Evolutionary conservation across 441 rosid genomes (phyloP).

Genomic region (Populus hybrid): DNA sequence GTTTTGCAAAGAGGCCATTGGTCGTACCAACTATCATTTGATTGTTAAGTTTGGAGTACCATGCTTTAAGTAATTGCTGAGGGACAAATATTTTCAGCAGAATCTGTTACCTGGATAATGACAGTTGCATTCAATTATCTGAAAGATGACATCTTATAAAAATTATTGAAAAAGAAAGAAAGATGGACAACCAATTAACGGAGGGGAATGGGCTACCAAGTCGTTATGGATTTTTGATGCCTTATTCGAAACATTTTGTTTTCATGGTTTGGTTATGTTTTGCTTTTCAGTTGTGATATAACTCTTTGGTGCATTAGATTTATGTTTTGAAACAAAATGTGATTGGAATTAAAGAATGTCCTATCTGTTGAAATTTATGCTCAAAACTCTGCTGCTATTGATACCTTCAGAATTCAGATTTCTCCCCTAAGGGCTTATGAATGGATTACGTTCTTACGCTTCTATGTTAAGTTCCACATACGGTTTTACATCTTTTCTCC

Average conservation of each 20-base stretch:
- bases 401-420: neutral
- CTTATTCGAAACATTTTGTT: neutral
- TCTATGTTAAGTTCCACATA: neutral
- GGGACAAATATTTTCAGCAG: neutral
- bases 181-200: neutral
- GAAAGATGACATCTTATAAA: neutral
- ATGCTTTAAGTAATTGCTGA: neutral
- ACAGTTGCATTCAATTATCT: neutral
- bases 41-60: too few relatives aligned
- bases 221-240: neutral
- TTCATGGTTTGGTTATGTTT: neutral
- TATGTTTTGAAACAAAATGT: neutral
- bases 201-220: neutral
- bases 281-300: neutral
- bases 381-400: neutral
- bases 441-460: neutral
- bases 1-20: neutral
- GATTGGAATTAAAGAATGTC: neutral
- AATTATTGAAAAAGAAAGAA: neutral
- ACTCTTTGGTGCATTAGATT: neutral
- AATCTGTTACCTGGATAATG: neutral
- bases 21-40: neutral
- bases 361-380: constrained; percentile 4
- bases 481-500: neutral
- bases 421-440: neutral